These are phyloP conservation scores for Penicillium simplicissimum DNA, from an alignment of 495 filamentous ascomycete species.

Conservation along the genomic window DNA sequence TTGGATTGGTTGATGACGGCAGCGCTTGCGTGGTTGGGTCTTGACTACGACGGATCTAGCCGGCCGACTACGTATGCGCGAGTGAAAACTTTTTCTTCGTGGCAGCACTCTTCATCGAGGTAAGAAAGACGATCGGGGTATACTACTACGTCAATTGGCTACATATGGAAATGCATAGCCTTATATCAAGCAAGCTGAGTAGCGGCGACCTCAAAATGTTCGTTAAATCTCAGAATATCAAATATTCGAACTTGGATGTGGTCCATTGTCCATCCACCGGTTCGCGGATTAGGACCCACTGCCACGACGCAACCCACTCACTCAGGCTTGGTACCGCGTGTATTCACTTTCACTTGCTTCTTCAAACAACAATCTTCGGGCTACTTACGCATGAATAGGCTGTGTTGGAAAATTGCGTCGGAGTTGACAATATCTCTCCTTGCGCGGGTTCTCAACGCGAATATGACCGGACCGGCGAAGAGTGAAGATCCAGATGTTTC, in stretches of 20 bases:
- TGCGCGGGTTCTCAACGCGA: not conserved
- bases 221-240: not conserved
- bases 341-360: not conserved
- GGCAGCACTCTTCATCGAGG: not conserved
- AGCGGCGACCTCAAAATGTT: not conserved
- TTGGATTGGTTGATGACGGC: slow-evolving; percentile 28
- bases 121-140: too few relatives aligned
- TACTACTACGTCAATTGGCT: too few relatives aligned
- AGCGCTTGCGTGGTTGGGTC: slow-evolving; percentile 29
- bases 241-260: not conserved
- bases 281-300: slow-evolving; percentile 7
- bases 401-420: too few relatives aligned
- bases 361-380: too few relatives aligned
- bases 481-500: not conserved
- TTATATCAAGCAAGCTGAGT: not conserved
- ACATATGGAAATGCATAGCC: too few relatives aligned
- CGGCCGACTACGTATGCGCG: slow-evolving; percentile 21
- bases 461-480: not conserved
- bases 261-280: not conserved
- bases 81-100: slow-evolving; percentile 7
- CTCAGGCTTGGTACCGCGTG: not conserved
- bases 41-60: slow-evolving; percentile 19
- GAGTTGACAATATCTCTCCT: too few relatives aligned
- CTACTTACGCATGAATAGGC: too few relatives aligned
- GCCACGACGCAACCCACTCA: slow-evolving; percentile 10